Evolutionary conservation across 257 asterid species (phyloP), one percentile per base, ranked within the genome.

Genomic region (Nicotiana undulata): DNA sequence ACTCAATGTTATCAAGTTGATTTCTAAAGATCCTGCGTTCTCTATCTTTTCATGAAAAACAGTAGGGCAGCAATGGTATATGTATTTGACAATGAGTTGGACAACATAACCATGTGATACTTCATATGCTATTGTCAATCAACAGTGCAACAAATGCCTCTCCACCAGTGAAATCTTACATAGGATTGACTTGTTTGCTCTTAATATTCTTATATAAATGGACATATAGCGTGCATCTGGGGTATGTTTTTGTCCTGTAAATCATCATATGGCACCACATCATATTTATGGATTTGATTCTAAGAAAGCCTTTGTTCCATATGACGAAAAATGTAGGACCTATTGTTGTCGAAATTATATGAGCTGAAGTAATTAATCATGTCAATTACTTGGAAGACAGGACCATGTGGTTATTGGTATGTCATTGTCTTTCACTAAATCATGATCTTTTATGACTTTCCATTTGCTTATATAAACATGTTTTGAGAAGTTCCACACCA

Each of bases 51-150:
- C 40, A 22, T 24, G 4, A 8, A 44, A 46, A 49, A 72, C 51
- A 46, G 7, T 46, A 37, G 40, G 18, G 24, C 16, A 15, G 32
- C 32, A 29, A 29, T 29, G 32, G 32, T 29, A 3, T 29, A 29
- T 29, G 32, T 72, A 26, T 37, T 72, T 26, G 40, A 13, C 60
- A 28, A 46, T 72, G 40, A 72, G 78, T 72, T 72, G 78, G 60
- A 24, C 8, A 72, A 3, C 61, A 72, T 24, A 24, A 56, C 78
- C 78, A 72, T 72, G 78, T 72, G 78, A 72, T 72, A 46, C 61
- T 46, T 46, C 60, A 12, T 46, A 9, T 72, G 40, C 40, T 49
- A 15, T 72, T 49, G 60, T 1, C 78, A 72, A 72, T 46, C 60
- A 28, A 24, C 26, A 46, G 60, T 46, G 78, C 24, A 13, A 46